Evolutionary conservation across 176 grass and related monocot species (phyloP), one percentile per base, ranked within the genome.

Genomic region (Avena eriantha): DNA sequence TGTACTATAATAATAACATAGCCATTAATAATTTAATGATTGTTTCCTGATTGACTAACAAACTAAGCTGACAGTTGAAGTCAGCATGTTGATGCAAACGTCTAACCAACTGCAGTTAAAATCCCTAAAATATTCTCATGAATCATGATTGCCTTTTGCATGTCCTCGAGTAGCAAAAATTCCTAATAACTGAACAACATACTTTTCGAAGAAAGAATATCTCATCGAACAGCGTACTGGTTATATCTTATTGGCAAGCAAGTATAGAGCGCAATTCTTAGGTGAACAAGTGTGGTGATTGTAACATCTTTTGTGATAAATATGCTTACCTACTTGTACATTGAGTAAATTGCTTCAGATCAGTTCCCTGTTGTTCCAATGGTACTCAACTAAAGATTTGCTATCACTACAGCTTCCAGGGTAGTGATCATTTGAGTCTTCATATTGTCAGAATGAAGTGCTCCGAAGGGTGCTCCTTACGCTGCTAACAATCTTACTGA

Each of bases 1-100:
- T 77, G 56, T 50, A 78, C 8, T 36, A 60, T 82, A 58, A 49
- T 0, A 29, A 61, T 69, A 29, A 60, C 73, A 69, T 36, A 5
- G 54, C 22, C 68, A 59, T 60, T 81, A 85, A 69, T 77, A 76
- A 59, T 90, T 82, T 86, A 86, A 77, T 82, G 71, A 13, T 59
- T 86, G 70, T 59, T 82, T 85, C 88, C 83, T 41, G 70, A 51
- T 82, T n/a, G 35, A 68, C 41, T 82, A 82, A 82, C 78, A 90
- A 86, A 86, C 15, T 75, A 81, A 75, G 83, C 33, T 73, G 73
- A 64, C 16, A 77, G 60, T 55, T 45, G 22, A 55, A 83, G 73
- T 78, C 84, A 77, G 82, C 64, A 63, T 54, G 54, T 80, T 87
- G 89, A 83, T 29, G 47, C 56, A 67, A 56, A 80, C 75, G 55